Evolutionary conservation across 2,329 filamentous ascomycete genomes (phyloP), one percentile per base, ranked within the genome.

Genomic region (Clonostachys rosea): DNA sequence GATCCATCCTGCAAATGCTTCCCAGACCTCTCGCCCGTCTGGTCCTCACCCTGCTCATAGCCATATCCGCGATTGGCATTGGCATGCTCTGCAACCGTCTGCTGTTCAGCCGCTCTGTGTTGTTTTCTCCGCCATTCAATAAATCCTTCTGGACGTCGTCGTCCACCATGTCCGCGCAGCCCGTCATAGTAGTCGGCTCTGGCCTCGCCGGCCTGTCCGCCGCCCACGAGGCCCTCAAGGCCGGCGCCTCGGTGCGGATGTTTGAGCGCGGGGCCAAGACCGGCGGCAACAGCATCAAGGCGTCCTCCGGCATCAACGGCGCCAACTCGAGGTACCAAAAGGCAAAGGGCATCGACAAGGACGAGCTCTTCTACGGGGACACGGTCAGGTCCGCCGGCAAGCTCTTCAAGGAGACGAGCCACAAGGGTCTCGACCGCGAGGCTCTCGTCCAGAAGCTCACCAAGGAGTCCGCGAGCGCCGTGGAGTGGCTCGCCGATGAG

Each of bases 241-340:
- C 73, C 12, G 72, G 74, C 37, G 68, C 77, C 3, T 61, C 70
- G 0, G 82, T 86, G 1, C 68, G 70, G 34, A 68, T 87, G 44
- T 69, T 86, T 12, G 83, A 87, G 49, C 76, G 80, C 17, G 72
- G 74, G 0, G 57, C 73, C 4, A 83, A 81, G 55, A 78, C 81
- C 0, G 82, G 82, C 35, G 81, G 81, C 3, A 85, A 86, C 56
- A 80, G 74, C 55, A 83, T 86, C 62, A 86, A 86, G 62, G 82
- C 82, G 1, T 85, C 81, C 0, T 84, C 81, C 0, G 82, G 81
- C 0, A 86, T 86, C 61, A 85, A 84, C 52, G 82, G 79, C 7
- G 79, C 79, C 0, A 72, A 73, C 0, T 85, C 82, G 0, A 68
- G 67, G 5, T 84, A 78, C 51, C 83, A 86, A 57, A 59, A 61